Evolutionary conservation across 73 alveolate species (phyloP).

Genomic region (Paramecium pentaurelia): DNA sequence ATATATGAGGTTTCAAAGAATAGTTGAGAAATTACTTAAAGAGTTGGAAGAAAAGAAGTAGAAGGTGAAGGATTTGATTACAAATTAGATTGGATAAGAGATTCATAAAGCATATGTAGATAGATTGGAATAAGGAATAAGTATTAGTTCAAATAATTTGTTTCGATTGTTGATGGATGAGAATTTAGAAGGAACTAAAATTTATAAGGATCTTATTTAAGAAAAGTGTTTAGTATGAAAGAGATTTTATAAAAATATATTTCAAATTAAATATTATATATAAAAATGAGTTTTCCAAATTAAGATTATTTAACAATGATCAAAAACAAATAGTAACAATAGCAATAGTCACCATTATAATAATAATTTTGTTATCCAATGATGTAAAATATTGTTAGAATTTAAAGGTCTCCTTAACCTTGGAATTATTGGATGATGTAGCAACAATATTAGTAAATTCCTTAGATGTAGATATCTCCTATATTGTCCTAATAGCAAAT

Average conservation of each 20-base stretch:
- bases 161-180: constrained; percentile 2
- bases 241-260: neutral
- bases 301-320: neutral
- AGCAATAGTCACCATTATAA: neutral
- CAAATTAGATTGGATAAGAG: neutral
- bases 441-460: neutral
- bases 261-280: neutral
- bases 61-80: neutral
- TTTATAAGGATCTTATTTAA: neutral
- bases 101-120: neutral
- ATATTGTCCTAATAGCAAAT: neutral
- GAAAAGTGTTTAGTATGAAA: neutral
- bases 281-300: neutral
- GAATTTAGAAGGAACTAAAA: neutral
- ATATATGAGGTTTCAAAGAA: neutral
- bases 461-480: neutral
- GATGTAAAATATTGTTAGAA: neutral
- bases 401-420: neutral
- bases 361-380: neutral
- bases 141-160: neutral
- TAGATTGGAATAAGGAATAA: neutral
- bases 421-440: neutral
- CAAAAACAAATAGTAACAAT: neutral
- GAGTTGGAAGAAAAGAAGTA: neutral
- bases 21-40: neutral